Base-by-base conservation (phyloP, 176 grass and related monocot species). In the Oryza punctata region DNA sequence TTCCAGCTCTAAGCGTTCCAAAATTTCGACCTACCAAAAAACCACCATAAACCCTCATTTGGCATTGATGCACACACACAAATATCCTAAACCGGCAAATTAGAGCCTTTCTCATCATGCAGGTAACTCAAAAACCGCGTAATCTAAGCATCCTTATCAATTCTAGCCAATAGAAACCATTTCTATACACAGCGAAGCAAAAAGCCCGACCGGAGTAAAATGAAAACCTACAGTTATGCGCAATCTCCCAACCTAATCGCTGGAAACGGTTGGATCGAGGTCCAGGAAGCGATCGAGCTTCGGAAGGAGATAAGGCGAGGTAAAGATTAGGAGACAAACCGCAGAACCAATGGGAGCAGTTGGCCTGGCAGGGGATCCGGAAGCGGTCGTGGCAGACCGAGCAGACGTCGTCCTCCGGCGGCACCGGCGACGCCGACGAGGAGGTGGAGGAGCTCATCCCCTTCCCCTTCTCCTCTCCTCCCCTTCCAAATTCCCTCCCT, bases 301-400 rank as follows among this genome's bases (percentile, higher is more conserved):
- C 52, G 37, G 11, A 63, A 10, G 24, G 78, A 49, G 59, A 18
- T 54, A 70, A 1, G 50, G 16, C 54, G 18, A 23, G 35, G 72
- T 7, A 25, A 25, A 5, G 30, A 16, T 2, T 29, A 16, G 47
- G 78, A 49, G 16, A 78, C 84, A 29, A 86, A 91, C 95, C 95
- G 52, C 95, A 98, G 89, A 98, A 98, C 95, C 92, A 98, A 84
- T 98, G 95, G 88, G 92, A 95, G 83, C 95, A 98, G 78, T 98
- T 98, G 35, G 92, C 95, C 85, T 98, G 95, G 79, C 90, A 94
- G 3, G 95, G 90, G 61, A 90, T 81, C 52, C 84, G 81, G 76
- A 98, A 98, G 80, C 86, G 59, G 44, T 98, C 92, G 68, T 95
- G 95, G 88, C 95, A 98, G 46, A 98, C 85, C 24, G 92, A 93